Percentiles rank a stretch among this genome's conserved stretches.
Evolutionary conservation across 2,329 filamentous ascomycete species (phyloP).

Genomic region (Botryotinia globosa): DNA sequence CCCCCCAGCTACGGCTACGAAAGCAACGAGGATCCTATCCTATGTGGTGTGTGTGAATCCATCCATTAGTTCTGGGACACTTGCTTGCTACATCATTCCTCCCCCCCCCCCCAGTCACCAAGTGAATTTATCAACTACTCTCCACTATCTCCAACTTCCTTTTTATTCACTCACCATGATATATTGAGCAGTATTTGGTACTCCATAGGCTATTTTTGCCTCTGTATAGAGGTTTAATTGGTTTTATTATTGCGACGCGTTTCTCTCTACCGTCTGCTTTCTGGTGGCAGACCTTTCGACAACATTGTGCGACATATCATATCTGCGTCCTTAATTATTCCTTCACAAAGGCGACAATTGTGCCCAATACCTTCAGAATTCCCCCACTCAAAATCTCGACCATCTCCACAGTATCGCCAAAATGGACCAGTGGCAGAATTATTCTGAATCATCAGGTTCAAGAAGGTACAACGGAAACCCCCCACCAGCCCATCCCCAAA

Average conservation of each 20-base stretch:
- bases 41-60: not conserved
- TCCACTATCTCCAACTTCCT: slow-evolving; percentile 5
- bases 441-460: slow-evolving; percentile 62
- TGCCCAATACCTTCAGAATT: slow-evolving; percentile 17
- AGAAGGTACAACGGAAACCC: slow-evolving; percentile 61
- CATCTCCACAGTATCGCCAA: slow-evolving; percentile 30
- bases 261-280: not conserved
- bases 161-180: slow-evolving; percentile 30
- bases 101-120: slow-evolving; percentile 16
- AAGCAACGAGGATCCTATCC: not conserved
- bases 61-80: not conserved
- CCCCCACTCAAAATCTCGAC: slow-evolving; percentile 30
- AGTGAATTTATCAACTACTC: slow-evolving; percentile 9
- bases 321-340: slow-evolving; percentile 8
- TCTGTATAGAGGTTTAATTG: slow-evolving; percentile 30
- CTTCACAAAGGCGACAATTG: slow-evolving; percentile 13
- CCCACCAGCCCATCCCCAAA: slow-evolving; percentile 46
- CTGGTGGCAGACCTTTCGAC: slow-evolving; percentile 13
- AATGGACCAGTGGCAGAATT: slow-evolving; percentile 67
- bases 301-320: slow-evolving; percentile 15
- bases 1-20: not conserved
- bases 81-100: not conserved
- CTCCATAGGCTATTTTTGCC: slow-evolving; percentile 34
- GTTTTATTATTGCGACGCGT: slow-evolving; percentile 32
- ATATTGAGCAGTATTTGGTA: slow-evolving; percentile 33